Evolutionary conservation across 2,329 filamentous ascomycete species (phyloP), one percentile per base, ranked within the genome.

Genomic region (Epichloe aotearoae): DNA sequence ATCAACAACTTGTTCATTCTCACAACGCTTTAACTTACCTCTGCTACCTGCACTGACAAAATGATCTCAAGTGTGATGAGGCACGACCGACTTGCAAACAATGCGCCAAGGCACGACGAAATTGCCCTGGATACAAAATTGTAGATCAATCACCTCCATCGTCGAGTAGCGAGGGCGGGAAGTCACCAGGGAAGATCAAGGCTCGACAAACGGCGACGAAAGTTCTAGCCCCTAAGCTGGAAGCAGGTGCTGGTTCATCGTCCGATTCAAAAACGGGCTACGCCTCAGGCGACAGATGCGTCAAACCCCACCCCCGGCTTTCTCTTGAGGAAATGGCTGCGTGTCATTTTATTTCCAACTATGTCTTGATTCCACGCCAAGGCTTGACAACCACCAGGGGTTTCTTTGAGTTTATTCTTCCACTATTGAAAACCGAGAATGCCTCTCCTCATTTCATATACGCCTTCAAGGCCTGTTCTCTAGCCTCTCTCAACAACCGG

Each of bases 101-200:
- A 60, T 84, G 81, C 57, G 67, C 71, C 54, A 83, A 82, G 58
- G 80, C 79, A 26, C 71, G 77, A 50, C 73, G 79, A 33, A 69
- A 75, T 56, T 84, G 81, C 59, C 80, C 80, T 3, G 81, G 81
- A 38, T 84, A 84, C 64, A 78, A 78, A 61, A 78, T 84, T 58
- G 80, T 83, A 55, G 82, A 84, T 57, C 82, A 86, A 57, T 66
- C 85, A 26, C 30, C 30, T n/a, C 30, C 44, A 10, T 11, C 17
- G 4, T 44, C 50, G 10, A 39, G 15, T 12, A 8, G 2, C 10
- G 33, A 19, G 5, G 26, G 45, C 34, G 33, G 12, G 15, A 44
- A 19, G 74, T 85, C 53, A 83, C 85, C 59, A 75, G 82, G 49
- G 80, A 84, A 61, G 80, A 41, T n/a, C 12, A 49, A 47, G 23